Conservation (phyloP, 257 asterid species). For the Mitragyna speciosa region DNA sequence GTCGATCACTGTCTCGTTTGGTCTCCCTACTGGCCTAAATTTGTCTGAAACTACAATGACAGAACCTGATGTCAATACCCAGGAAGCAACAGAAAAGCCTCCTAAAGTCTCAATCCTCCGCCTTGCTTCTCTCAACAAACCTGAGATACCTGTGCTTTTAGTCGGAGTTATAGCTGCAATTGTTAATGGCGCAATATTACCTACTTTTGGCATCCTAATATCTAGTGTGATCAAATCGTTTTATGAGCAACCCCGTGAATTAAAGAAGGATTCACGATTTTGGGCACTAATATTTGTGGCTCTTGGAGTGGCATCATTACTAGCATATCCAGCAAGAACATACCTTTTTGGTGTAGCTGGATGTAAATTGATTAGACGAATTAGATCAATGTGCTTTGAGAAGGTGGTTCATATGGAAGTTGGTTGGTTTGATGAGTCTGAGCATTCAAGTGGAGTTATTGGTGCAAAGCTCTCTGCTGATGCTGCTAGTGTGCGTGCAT, state of each 20-base stretch:
- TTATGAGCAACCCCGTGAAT: conserved; percentile 53
- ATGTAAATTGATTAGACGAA: conserved; percentile 64
- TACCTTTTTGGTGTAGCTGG: conserved; percentile 84
- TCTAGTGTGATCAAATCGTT: conserved; percentile 60
- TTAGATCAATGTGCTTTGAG: conserved; percentile 76
- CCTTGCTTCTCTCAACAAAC: conserved; percentile 64
- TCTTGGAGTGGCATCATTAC: conserved; percentile 57
- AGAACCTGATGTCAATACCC: conserved; percentile 35
- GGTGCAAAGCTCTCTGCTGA: conserved; percentile 88
- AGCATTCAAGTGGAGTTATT: conserved; percentile 77
- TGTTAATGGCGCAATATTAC: conserved; percentile 71
- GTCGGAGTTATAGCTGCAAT: conserved; percentile 61
- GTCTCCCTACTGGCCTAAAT: conserved; percentile 51
- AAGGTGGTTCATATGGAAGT: conserved; percentile 86
- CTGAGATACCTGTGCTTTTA: conserved; percentile 56
- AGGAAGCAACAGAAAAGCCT: conserved; percentile 37
- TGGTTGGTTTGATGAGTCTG: conserved; percentile 81
- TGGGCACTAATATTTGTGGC: conserved; percentile 79
- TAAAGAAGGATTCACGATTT: conserved; percentile 58
- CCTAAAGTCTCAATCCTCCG: conserved; percentile 56
- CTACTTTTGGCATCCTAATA: conserved; percentile 63
- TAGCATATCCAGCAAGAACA: conserved; percentile 76
- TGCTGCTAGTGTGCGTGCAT: conserved; percentile 72
- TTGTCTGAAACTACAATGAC: conserved; percentile 40
- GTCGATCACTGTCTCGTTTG: conserved; percentile 51